A percentile compares a stretch with the other conserved stretches of the same genome.
phyloP scores from a whole-genome alignment of 495 filamentous ascomycete genomes.

The Aspergillus campestris region DNA sequence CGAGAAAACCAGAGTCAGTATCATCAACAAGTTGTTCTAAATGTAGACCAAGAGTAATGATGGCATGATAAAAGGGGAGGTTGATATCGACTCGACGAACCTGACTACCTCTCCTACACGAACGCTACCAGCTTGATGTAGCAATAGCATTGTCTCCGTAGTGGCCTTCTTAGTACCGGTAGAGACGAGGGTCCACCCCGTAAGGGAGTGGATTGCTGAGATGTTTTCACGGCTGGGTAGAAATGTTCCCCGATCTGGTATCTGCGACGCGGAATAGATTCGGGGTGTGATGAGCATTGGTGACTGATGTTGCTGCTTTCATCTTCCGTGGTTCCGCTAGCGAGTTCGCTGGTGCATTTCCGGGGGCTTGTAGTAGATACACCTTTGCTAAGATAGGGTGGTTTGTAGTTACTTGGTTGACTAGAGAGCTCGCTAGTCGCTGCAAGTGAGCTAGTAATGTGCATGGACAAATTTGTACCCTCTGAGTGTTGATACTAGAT shows the following conservation, averaged over 20 bases:
- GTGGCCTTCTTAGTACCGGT: conserved; percentile 11
- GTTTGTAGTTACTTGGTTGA: no score
- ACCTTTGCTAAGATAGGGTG: no score
- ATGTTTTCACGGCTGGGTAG: conserved; percentile 10
- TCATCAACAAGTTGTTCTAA: not conserved
- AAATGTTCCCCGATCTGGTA: conserved; percentile 23
- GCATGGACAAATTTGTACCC: no score
- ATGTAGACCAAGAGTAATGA: not conserved
- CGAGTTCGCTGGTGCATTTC: no score
- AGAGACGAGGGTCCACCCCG: conserved; percentile 32
- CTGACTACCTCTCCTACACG: conserved; percentile 87
- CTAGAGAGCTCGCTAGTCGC: no score
- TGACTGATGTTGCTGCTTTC: conserved; percentile 8
- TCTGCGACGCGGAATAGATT: conserved; percentile 41
- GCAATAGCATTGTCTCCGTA: conserved; percentile 62
- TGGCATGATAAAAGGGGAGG: not conserved
- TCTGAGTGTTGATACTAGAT: no score
- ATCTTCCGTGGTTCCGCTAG: not conserved
- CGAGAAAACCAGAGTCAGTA: conserved; percentile 1
- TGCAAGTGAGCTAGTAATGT: no score
- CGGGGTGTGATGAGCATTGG: conserved; percentile 44
- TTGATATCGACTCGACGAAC: conserved; percentile 21
- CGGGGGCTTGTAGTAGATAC: no score
- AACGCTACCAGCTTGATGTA: conserved; percentile 81
- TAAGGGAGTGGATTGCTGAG: conserved; percentile 23